Evolutionary conservation across 495 filamentous ascomycete species (phyloP).

Genomic region (Parathielavia hyrcaniae): DNA sequence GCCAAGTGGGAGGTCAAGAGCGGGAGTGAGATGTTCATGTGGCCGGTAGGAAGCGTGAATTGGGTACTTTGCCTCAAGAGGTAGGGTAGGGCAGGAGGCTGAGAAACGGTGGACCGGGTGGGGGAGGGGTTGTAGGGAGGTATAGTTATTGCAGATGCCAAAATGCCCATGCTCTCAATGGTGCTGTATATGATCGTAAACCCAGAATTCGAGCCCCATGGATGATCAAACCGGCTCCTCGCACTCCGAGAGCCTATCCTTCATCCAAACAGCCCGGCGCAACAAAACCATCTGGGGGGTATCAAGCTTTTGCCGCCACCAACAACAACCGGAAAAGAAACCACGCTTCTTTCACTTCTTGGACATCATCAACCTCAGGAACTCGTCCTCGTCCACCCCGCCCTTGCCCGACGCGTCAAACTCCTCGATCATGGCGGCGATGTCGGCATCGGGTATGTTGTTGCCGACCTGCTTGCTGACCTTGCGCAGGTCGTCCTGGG

Average conservation of each 20-base stretch:
- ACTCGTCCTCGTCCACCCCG: constrained; percentile 83
- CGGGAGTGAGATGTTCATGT: constrained; percentile 46
- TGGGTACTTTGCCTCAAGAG: constrained; percentile 47
- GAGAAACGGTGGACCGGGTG: neutral
- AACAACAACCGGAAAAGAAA: neutral
- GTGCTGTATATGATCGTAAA: constrained; percentile 21
- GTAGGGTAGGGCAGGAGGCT: neutral
- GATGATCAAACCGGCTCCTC: neutral
- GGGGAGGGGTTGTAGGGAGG: neutral
- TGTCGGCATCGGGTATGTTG: constrained; percentile 83
- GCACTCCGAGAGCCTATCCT: neutral
- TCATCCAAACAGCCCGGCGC: neutral
- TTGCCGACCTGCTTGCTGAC: constrained; percentile 91
- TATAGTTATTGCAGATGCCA: constrained; percentile 18
- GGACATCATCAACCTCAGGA: constrained; percentile 51
- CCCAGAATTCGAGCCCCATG: constrained; percentile 17
- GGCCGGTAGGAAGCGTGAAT: constrained; percentile 44
- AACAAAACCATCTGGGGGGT: constrained; percentile 12
- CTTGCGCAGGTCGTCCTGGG: constrained; percentile 72
- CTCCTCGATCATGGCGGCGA: constrained; percentile 95
- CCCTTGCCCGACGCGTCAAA: constrained; percentile 94
- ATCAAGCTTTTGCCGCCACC: constrained; percentile 13
- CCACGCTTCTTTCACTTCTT: constrained; percentile 23
- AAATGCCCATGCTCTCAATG: constrained; percentile 20
- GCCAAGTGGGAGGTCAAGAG: constrained; percentile 49